Conservation (phyloP, 257 asterid genomes). For the Jacaranda mimosifolia region DNA sequence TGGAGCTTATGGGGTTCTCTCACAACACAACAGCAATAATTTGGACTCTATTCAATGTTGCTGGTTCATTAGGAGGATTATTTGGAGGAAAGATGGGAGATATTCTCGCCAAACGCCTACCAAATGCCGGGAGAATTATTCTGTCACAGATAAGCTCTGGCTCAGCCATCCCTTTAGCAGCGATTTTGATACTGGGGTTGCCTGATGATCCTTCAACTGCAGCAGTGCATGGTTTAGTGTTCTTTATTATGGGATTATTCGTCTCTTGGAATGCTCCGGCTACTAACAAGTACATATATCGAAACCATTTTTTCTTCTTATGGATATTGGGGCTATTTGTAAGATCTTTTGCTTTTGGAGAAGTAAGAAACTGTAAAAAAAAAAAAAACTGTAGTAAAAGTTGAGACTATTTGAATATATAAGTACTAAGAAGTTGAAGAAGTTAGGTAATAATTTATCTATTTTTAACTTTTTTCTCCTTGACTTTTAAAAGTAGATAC, state of each 20-base stretch:
- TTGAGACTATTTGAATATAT: too few species aligned
- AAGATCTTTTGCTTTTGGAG: too few species aligned
- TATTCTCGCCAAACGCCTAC: constrained; percentile 61
- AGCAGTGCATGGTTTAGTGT: constrained; percentile 64
- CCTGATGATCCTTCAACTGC: constrained; percentile 74
- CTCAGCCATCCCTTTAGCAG: constrained; percentile 81
- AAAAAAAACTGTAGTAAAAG: too few species aligned
- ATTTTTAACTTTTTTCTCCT: too few species aligned
- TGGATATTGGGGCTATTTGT: not conserved
- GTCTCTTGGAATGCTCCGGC: constrained; percentile 90
- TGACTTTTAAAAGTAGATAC: too few species aligned
- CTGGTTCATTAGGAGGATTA: constrained; percentile 73
- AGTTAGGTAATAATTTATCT: too few species aligned
- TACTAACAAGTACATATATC: constrained; percentile 75
- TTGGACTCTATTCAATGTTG: constrained; percentile 66
- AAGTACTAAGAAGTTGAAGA: too few species aligned
- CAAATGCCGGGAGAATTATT: constrained; percentile 80
- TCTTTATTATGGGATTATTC: constrained; percentile 73
- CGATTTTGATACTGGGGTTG: constrained; percentile 71
- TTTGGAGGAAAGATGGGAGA: constrained; percentile 94
- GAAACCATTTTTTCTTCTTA: not conserved
- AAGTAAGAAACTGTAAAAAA: too few species aligned
- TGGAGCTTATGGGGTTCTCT: constrained; percentile 88
- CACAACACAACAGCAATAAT: constrained; percentile 72
- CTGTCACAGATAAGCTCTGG: constrained; percentile 88